Evolutionary conservation across 2,329 filamentous ascomycete genomes (phyloP), one percentile per base, ranked within the genome.

Genomic region (Penicillium sp.): DNA sequence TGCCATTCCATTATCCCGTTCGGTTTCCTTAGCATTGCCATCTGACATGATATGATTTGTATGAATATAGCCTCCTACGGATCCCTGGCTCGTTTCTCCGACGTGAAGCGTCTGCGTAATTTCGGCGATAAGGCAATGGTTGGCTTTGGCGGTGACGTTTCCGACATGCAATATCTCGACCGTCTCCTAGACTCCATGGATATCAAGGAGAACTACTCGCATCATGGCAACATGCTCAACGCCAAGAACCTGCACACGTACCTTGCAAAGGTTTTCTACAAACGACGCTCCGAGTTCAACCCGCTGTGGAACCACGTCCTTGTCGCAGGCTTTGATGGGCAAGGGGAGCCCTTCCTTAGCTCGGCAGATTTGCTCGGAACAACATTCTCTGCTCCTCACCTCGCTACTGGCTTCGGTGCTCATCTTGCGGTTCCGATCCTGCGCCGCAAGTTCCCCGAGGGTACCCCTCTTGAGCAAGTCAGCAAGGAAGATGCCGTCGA

Each of bases 121-220:
- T 97, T 97, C 73, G 88, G 89, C 73, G 78, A 83, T 58, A 82
- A 84, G 57, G 84, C 88, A 28, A 81, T 97, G 53, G 79, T 98
- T 65, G 93, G 93, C 64, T 95, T 97, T 74, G 88, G 89, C 69
- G 93, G 93, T 70, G 93, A 98, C 75, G 85, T 98, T 62, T 95
- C 88, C 57, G 93, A 98, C 77, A 97, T 98, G 93, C 93, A 98
- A 77, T 94, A 94, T 77, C 83, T 98, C 60, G 87, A 95, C 80
- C 77, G 93, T 61, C 82, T 95, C 65, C 84, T 98, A 61, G 84
- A 80, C 65, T 85, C 87, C 56, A 85, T 97, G 62, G 83, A 87
- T 68, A 88, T 94, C 70, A 80, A 85, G 69, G 90, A 97, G 77
- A 85, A 88, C 67, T 97, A 98, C 77, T 79, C 78, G 42, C 65